Base-by-base conservation (phyloP, 176 grass and related monocot genomes). In the Triticum dicoccoides region DNA sequence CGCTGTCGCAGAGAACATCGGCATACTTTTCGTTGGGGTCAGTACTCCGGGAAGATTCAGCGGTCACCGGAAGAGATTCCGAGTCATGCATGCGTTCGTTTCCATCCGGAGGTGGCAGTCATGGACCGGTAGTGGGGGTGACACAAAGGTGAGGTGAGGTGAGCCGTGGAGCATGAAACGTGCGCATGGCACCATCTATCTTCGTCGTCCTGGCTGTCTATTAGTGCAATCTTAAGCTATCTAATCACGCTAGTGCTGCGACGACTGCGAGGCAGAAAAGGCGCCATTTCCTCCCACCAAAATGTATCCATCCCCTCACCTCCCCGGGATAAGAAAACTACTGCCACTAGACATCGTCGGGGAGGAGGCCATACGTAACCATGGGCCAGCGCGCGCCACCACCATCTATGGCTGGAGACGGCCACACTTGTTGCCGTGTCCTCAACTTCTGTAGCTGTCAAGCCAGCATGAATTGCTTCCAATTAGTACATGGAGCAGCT, bases 271-370 rank as follows among this genome's bases (percentile, higher is more conserved):
- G 33, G 29, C 32, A 35, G 18, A 1, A 37, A 81, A 81, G 62
- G 39, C 78, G 70, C 3, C 70, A 42, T 39, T 27, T 24, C 24
- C 72, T 25, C 39, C 45, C 45, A 45, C n/a, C 20, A 73, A 25
- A 39, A n/a, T 71, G 68, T 41, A n/a, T 41, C 8, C 17, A 39
- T 70, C 54, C 17, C 30, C 44, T 45, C 7, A 3, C 45, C 47
- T 51, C 47, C 51, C 15, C 78, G 0, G 11, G 84, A 90, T 90
- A 90, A 73, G 80, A 90, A 87, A 87, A 79, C 84, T 79, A 87
- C 84, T 4, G 80, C 84, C 89, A 86, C 71, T 86, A 86, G 51
- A 72, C 6, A 49, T 69, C 25, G 4, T 11, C 10, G 61, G 61
- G 24, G 69, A 68, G 65, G 29, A 38, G 51, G 78, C n/a, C 1